Conservation (phyloP, 805 yeast genomes). For the Yamadazyma laniorum region DNA sequence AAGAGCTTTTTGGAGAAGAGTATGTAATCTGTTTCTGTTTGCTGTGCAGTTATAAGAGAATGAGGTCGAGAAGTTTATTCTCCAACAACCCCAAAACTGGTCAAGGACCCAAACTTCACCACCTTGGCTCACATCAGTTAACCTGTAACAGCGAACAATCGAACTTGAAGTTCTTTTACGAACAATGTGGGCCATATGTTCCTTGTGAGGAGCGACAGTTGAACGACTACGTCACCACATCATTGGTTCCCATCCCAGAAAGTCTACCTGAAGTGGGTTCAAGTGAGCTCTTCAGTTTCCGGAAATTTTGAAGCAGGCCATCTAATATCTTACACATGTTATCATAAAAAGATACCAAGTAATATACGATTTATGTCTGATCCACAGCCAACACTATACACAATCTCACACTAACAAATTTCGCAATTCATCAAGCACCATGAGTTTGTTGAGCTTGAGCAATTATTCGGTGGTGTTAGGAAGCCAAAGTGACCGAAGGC, state of each 20-base stretch:
- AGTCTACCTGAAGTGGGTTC: no score
- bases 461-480: constrained; percentile 38
- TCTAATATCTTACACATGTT: no score
- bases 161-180: neutral
- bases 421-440: constrained; percentile 2
- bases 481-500: constrained; percentile 80
- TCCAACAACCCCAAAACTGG: neutral
- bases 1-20: constrained; percentile 13
- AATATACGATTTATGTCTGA: no score
- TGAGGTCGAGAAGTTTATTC: constrained; percentile 7
- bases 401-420: no score
- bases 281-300: no score
- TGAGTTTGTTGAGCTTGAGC: constrained; percentile 1
- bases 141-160: neutral
- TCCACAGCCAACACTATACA: no score
- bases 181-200: neutral
- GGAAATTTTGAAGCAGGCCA: no score
- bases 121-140: no score
- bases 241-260: neutral
- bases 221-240: neutral
- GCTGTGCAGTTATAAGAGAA: constrained; percentile 14
- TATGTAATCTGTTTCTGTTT: constrained; percentile 23
- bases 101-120: neutral
- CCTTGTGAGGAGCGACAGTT: neutral
- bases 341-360: no score